Percentiles rank a stretch among this genome's conserved stretches.
Conservation (phyloP, 495 filamentous ascomycete genomes). For the Penicillium steckii region DNA sequence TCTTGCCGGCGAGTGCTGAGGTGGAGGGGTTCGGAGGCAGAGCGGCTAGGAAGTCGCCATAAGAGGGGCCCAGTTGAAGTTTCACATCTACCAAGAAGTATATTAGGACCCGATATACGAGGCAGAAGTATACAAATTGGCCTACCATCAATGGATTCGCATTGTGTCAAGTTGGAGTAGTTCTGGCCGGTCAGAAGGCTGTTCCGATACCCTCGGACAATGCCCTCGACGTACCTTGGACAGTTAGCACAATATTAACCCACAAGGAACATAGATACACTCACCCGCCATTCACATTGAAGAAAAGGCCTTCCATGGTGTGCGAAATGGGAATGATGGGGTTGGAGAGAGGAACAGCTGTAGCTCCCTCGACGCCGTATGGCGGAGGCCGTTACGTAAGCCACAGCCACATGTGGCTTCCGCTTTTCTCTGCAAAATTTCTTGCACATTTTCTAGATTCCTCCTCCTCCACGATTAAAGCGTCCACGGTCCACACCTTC, state of each 20-base stretch:
- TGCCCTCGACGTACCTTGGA: slow-evolving; percentile 86
- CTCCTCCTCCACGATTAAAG: slow-evolving; percentile 26
- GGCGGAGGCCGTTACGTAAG: slow-evolving; percentile 22
- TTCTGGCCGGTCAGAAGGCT: slow-evolving; percentile 84
- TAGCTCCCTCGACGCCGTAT: slow-evolving; percentile 19
- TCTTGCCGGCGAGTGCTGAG: slow-evolving; percentile 88
- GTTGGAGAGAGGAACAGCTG: slow-evolving; percentile 14
- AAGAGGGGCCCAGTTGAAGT: slow-evolving; percentile 91
- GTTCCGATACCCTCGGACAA: slow-evolving; percentile 96
- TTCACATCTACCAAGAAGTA: slow-evolving; percentile 72
- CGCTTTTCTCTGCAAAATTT: slow-evolving; percentile 30
- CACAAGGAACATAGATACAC: slow-evolving; percentile 16
- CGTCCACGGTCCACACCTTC: slow-evolving; percentile 24
- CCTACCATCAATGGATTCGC: slow-evolving; percentile 95
- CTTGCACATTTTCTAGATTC: slow-evolving; percentile 35
- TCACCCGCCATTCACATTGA: slow-evolving; percentile 93
- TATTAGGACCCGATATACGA: slow-evolving; percentile 9
- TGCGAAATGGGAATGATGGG: slow-evolving; percentile 18
- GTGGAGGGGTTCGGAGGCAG: slow-evolving; percentile 97
- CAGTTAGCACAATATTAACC: slow-evolving; percentile 19
- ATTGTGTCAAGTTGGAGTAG: slow-evolving; percentile 96
- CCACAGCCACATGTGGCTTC: slow-evolving; percentile 31
- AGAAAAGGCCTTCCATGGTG: slow-evolving; percentile 91
- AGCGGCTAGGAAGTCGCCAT: slow-evolving; percentile 93
- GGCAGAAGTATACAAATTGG: background rate